Conservation (phyloP, 306 rosid genomes). For the Fragaria nilgerrensis region DNA sequence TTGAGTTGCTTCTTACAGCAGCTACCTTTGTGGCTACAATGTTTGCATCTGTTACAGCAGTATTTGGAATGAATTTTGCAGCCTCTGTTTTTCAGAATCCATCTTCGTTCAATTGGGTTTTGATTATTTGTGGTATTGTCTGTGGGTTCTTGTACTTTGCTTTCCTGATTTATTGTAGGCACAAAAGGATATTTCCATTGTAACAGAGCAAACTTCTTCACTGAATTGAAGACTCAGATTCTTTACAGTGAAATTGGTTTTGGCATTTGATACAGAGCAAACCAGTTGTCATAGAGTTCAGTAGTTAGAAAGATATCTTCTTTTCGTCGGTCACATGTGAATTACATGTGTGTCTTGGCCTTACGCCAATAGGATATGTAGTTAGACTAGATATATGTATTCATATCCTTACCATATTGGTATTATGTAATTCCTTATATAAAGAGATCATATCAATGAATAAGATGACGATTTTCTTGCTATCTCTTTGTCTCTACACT, state of each 20-base stretch:
- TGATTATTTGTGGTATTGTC: slow-evolving; percentile 47
- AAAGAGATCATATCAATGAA: no score
- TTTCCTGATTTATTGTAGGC: slow-evolving; percentile 61
- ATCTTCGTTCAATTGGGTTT: slow-evolving; percentile 57
- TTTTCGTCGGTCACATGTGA: not conserved
- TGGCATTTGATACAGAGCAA: not conserved
- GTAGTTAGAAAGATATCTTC: not conserved
- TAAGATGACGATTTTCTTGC: no score
- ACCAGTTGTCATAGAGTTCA: not conserved
- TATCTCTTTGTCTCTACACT: no score
- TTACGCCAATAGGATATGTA: no score
- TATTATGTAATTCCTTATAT: no score
- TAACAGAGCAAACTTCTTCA: slow-evolving; percentile 27
- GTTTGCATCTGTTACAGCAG: slow-evolving; percentile 75
- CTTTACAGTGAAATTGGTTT: not conserved
- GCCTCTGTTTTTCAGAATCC: slow-evolving; percentile 53
- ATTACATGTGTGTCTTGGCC: no score
- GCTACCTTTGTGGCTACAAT: slow-evolving; percentile 77
- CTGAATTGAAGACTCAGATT: slow-evolving; percentile 11
- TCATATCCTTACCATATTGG: no score
- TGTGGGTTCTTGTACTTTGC: slow-evolving; percentile 52
- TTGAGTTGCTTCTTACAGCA: slow-evolving; percentile 88
- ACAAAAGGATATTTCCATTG: slow-evolving; percentile 66
- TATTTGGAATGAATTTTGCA: slow-evolving; percentile 85
- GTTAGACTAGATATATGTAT: no score